A percentile compares a stretch with the other conserved stretches of the same genome.
Evolutionary conservation across 1,139 yeast genomes (phyloP).

Genomic region (Entelexis paramagnoliae): DNA sequence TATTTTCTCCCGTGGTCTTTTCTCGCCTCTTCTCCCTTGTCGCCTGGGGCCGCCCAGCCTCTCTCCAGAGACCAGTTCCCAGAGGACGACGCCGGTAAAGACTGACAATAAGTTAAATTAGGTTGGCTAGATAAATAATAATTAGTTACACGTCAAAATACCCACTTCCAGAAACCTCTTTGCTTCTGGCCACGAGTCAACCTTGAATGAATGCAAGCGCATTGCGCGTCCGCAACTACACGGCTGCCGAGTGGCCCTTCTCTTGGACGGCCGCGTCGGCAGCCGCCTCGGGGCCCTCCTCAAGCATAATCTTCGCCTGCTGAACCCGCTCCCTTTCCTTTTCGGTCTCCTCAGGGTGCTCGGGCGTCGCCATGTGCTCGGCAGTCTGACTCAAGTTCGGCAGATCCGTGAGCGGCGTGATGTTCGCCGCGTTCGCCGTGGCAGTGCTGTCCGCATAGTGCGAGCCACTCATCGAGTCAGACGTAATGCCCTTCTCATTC

Average conservation of each 20-base stretch:
- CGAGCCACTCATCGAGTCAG: conserved; percentile 22
- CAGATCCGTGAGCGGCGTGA: conserved; percentile 18
- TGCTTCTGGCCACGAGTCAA: no score
- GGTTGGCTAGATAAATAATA: background rate
- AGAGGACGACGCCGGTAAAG: no score
- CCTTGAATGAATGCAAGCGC: no score
- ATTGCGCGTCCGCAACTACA: background rate
- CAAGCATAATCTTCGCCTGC: conserved; percentile 12
- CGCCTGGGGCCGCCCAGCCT: no score
- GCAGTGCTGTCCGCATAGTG: conserved; percentile 25
- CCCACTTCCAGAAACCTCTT: background rate
- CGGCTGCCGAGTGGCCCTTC: background rate
- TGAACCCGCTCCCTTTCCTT: conserved; percentile 16
- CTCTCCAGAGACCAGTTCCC: no score
- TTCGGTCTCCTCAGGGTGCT: conserved; percentile 13
- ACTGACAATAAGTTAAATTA: background rate
- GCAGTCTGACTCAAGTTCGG: conserved; percentile 21
- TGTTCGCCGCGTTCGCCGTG: conserved; percentile 25
- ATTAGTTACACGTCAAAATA: background rate
- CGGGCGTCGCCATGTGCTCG: conserved; percentile 20
- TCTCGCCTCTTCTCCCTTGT: no score
- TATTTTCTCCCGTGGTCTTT: background rate
- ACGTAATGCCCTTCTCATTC: conserved; percentile 16
- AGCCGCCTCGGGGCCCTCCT: conserved; percentile 4
- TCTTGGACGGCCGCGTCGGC: background rate